Conservation (phyloP, 1,284 basidiomycete genomes). For the Ganoderma boninense region DNA sequence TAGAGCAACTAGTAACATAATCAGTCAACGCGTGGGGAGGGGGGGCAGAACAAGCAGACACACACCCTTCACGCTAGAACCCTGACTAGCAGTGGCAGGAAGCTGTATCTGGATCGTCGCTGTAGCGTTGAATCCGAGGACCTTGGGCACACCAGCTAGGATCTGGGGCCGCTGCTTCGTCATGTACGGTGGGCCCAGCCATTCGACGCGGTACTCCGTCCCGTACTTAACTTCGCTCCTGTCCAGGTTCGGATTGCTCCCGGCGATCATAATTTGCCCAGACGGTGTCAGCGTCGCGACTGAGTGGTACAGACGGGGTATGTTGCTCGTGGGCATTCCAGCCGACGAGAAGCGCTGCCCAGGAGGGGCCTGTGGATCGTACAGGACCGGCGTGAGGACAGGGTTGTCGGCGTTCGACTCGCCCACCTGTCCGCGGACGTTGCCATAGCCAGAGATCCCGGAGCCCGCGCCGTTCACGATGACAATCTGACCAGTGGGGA, state of each 20-base stretch:
- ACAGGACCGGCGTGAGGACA: slow-evolving; percentile 76
- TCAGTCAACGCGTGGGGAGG: slow-evolving; percentile 3
- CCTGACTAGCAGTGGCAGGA: slow-evolving; percentile 37
- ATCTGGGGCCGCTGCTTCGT: slow-evolving; percentile 61
- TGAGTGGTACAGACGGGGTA: slow-evolving; percentile 87
- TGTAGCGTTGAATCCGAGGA: slow-evolving; percentile 55
- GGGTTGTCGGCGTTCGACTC: slow-evolving; percentile 84
- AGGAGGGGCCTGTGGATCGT: slow-evolving; percentile 66
- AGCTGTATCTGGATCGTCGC: slow-evolving; percentile 52
- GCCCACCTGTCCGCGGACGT: slow-evolving; percentile 75
- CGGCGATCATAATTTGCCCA: slow-evolving; percentile 80
- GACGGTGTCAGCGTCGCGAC: slow-evolving; percentile 76
- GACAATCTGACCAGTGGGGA: slow-evolving; percentile 81
- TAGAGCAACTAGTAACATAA: slow-evolving; percentile 59
- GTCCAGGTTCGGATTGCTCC: slow-evolving; percentile 86
- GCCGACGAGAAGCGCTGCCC: slow-evolving; percentile 70
- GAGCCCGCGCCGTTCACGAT: slow-evolving; percentile 80
- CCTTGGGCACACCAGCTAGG: slow-evolving; percentile 43
- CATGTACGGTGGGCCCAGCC: slow-evolving; percentile 80
- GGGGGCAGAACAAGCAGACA: not conserved
- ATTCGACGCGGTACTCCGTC: slow-evolving; percentile 86
- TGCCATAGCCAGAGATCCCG: slow-evolving; percentile 88
- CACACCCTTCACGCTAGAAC: slow-evolving; percentile 47
- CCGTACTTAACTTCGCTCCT: slow-evolving; percentile 72
- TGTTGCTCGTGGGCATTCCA: slow-evolving; percentile 73